Evolutionary conservation across 129 eudicot species (phyloP).

Genomic region (Smallanthus sonchifolius): DNA sequence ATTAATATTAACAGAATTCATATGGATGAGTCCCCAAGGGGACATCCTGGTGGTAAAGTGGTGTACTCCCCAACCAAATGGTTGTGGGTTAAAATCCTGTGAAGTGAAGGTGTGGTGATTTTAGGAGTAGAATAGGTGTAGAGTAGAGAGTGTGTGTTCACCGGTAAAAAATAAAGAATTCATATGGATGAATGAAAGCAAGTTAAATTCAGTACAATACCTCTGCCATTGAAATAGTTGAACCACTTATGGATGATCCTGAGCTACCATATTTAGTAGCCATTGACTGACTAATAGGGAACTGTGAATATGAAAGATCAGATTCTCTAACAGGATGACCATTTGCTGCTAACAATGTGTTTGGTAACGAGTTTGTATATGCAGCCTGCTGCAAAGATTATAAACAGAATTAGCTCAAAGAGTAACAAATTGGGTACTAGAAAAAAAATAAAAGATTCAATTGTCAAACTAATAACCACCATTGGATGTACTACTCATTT

Average conservation of each 20-base stretch:
- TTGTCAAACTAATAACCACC: not conserved
- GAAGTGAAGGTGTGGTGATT: too few relatives aligned
- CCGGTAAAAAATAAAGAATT: too few relatives aligned
- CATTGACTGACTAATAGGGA: constrained; percentile 64
- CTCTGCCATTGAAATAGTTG: constrained; percentile 78
- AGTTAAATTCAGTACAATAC: constrained; percentile 29
- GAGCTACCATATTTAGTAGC: constrained; percentile 58
- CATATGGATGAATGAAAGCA: not conserved
- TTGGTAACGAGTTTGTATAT: constrained; percentile 64
- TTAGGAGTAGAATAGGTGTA: too few relatives aligned
- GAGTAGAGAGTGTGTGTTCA: too few relatives aligned
- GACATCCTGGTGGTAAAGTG: too few relatives aligned
- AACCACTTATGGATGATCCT: constrained; percentile 54
- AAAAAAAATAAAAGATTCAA: not conserved
- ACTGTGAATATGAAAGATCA: constrained; percentile 74
- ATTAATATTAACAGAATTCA: too few relatives aligned
- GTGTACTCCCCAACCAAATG: too few relatives aligned
- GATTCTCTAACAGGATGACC: constrained; percentile 65
- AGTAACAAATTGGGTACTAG: constrained; percentile 9
- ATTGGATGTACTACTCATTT: not conserved
- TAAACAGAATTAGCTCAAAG: not conserved
- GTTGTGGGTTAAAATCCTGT: too few relatives aligned
- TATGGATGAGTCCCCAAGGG: too few relatives aligned
- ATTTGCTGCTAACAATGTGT: constrained; percentile 60
- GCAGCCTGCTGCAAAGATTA: constrained; percentile 34